A percentile compares a stretch with the other conserved stretches of the same genome.
Evolutionary conservation across 2,329 filamentous ascomycete species (phyloP).

Genomic region (Colletotrichum viniferum): DNA sequence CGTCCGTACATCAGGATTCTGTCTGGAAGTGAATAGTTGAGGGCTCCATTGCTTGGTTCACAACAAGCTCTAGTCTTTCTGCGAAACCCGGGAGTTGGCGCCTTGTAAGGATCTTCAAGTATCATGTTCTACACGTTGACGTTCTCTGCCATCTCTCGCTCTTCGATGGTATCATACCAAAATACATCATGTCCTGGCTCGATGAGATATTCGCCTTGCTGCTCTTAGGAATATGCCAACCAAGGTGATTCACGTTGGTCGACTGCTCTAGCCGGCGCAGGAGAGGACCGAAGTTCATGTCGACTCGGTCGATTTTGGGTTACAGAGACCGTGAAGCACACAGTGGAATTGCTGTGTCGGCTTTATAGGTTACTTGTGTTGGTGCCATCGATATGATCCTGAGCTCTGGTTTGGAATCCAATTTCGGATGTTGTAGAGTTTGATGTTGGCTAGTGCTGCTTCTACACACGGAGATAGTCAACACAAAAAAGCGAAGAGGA

Average conservation of each 20-base stretch:
- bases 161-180: background rate
- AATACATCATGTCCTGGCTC: background rate
- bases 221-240: background rate
- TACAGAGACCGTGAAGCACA: background rate
- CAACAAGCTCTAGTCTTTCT: rapidly evolving
- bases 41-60: too few species aligned
- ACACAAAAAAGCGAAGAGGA: rapidly evolving
- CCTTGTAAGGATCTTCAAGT: background rate
- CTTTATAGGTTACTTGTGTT: background rate
- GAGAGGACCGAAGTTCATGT: background rate
- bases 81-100: background rate
- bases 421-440: too few species aligned
- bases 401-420: background rate
- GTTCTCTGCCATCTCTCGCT: background rate
- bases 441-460: background rate
- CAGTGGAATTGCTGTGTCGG: rapidly evolving
- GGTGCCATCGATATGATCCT: background rate
- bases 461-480: background rate
- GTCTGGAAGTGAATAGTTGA: too few species aligned
- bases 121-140: rapidly evolving
- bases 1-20: too few species aligned
- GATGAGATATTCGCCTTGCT: rapidly evolving
- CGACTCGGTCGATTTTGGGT: rapidly evolving
- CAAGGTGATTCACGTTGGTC: background rate
- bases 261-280: background rate